Evolutionary conservation across 2,329 filamentous ascomycete species (phyloP).

Genomic region (Fusarium nanum): DNA sequence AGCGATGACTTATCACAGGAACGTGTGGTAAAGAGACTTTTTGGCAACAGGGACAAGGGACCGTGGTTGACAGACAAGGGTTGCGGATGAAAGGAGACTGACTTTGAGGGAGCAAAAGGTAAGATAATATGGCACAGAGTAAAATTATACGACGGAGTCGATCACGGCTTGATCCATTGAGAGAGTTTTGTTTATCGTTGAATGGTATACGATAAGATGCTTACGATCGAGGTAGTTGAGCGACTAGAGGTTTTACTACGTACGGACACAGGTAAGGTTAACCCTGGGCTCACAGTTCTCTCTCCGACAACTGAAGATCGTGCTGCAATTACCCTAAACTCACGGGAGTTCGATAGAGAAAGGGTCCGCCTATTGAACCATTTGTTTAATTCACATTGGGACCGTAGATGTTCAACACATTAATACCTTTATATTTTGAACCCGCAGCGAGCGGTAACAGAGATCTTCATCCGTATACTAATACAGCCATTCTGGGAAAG

Average conservation of each 20-base stretch:
- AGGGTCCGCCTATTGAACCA: too few relatives aligned
- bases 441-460: neutral
- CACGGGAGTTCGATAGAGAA: too few relatives aligned
- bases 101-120: too few relatives aligned
- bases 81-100: neutral
- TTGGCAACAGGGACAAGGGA: neutral
- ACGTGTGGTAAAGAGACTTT: neutral
- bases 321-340: neutral
- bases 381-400: too few relatives aligned
- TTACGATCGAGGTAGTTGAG: neutral
- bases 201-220: neutral
- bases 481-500: neutral
- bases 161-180: too few relatives aligned
- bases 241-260: neutral
- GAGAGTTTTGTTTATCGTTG: too few relatives aligned
- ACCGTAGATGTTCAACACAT: too few relatives aligned
- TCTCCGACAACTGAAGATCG: neutral
- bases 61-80: neutral
- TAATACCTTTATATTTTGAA: neutral
- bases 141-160: too few relatives aligned
- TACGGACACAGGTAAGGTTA: neutral
- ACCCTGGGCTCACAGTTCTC: neutral
- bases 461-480: neutral
- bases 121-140: accelerated
- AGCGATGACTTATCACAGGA: neutral